These are phyloP conservation scores for Pichia kudriavzevii DNA, from an alignment of 1,139 yeast genomes.

Conservation along the genomic window DNA sequence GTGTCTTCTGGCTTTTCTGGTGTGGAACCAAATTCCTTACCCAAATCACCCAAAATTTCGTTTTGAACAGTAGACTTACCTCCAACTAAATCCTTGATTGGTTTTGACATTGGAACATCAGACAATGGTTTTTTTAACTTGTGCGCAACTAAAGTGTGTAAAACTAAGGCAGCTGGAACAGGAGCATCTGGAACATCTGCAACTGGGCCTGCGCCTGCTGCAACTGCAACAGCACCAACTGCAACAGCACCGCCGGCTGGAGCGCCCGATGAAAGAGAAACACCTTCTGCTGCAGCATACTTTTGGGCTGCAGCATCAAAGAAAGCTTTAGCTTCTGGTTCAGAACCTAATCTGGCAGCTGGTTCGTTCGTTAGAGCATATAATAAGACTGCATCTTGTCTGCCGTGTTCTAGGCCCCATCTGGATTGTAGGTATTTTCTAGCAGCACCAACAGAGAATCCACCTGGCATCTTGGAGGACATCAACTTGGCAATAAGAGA, in stretches of 20 bases:
- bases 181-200: slow-evolving; percentile 86
- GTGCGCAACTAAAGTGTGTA: slow-evolving; percentile 90
- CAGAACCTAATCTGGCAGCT: slow-evolving; percentile 75
- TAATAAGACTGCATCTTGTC: slow-evolving; percentile 87
- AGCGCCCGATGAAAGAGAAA: slow-evolving; percentile 55
- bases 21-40: slow-evolving; percentile 94
- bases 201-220: slow-evolving; percentile 65
- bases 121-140: slow-evolving; percentile 87
- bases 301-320: slow-evolving; percentile 76
- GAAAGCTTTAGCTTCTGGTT: slow-evolving; percentile 83
- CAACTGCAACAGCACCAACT: slow-evolving; percentile 51
- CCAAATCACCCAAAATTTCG: slow-evolving; percentile 95
- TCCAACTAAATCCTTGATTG: slow-evolving; percentile 93
- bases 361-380: slow-evolving; percentile 87
- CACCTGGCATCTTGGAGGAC: slow-evolving; percentile 99
- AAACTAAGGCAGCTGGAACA: slow-evolving; percentile 70
- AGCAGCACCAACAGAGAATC: slow-evolving; percentile 84
- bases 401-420: slow-evolving; percentile 87
- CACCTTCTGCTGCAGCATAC: slow-evolving; percentile 77
- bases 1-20: slow-evolving; percentile 99
- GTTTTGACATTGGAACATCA: slow-evolving; percentile 79
- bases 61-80: slow-evolving; percentile 98
- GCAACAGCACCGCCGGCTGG: slow-evolving; percentile 78
- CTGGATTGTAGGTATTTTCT: slow-evolving; percentile 85
- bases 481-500: slow-evolving; percentile 84